Base-by-base conservation (phyloP, 2,329 filamentous ascomycete species). In the Magnaporthales sp. region DNA sequence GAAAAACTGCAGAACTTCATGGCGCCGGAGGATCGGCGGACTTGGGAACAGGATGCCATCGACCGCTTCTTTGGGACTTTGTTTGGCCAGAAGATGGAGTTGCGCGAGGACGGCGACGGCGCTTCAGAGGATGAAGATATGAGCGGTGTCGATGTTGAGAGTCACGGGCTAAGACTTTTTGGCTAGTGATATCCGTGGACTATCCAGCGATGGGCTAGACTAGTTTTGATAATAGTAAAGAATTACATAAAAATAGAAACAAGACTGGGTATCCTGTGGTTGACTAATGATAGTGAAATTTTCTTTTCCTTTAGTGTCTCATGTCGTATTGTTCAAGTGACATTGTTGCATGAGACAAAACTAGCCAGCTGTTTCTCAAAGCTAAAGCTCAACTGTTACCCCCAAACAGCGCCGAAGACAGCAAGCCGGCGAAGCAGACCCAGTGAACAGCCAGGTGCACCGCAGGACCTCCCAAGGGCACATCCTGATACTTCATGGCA, bases 1-100 rank as follows among this genome's bases (percentile, higher is more conserved):
- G 94, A 98, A 80, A 98, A 98, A 81, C 78, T 99, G 74, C 92
- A 97, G 80, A 97, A 97, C 77, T 98, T 98, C 75, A 97, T 97
- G 93, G 93, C 93, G 11, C 89, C 93, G 0, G 92, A 97, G 76
- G 91, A 96, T 75, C 83, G 91, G 66, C 84, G 90, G 3, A 78
- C 77, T 19, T 99, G 95, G 95, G 91, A 91, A 69, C 87, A 90
- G 70, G 84, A 86, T 68, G 92, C 93, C 66, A 87, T 92, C 68
- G 91, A 95, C 72, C 79, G 86, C 67, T 87, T 94, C 76, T 93
- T 93, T 74, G 88, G 88, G 15, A 90, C 89, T 29, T 77, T 93
- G 69, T 86, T 94, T 70, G 91, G 91, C 0, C 88, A 90, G 73
- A 89, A 87, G 75, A 83, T 89, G 74, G 80, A 83, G 71, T 78